phyloP scores from a whole-genome alignment of 495 filamentous ascomycete genomes.

The Aspergillus nidulans region DNA sequence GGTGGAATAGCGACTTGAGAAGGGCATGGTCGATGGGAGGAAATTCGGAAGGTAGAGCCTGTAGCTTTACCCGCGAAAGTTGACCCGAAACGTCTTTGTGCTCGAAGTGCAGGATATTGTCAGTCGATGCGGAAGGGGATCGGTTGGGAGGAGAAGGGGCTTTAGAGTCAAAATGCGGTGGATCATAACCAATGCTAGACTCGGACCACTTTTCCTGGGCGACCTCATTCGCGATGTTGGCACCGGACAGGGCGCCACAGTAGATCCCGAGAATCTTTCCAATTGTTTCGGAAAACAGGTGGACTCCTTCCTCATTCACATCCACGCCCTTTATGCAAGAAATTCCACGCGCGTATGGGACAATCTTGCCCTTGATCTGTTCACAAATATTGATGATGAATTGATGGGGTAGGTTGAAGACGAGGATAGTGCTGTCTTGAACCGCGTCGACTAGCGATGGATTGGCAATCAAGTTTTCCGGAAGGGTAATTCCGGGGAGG shows the following conservation, averaged over 20 bases:
- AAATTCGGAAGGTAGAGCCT: conserved; percentile 70
- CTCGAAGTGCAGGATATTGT: conserved; percentile 56
- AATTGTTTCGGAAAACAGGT: conserved; percentile 92
- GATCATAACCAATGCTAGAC: conserved; percentile 94
- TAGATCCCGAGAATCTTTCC: conserved; percentile 88
- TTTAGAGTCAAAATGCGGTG: conserved; percentile 75
- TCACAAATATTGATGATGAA: conserved; percentile 88
- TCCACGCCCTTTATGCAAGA: conserved; percentile 98
- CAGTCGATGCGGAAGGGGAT: conserved; percentile 51
- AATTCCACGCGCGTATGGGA: conserved; percentile 88
- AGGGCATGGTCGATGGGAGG: conserved; percentile 75
- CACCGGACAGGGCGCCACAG: conserved; percentile 91
- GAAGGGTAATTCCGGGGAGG: conserved; percentile 79
- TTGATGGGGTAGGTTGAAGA: conserved; percentile 98
- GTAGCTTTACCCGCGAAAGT: conserved; percentile 60
- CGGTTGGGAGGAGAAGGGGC: conserved; percentile 62
- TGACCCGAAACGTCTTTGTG: conserved; percentile 63
- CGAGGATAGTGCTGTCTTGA: conserved; percentile 74
- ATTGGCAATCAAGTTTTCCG: conserved; percentile 82
- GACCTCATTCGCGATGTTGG: conserved; percentile 95
- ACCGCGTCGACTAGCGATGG: conserved; percentile 80
- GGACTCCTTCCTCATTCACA: conserved; percentile 74
- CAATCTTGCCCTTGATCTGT: conserved; percentile 78
- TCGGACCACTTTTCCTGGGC: conserved; percentile 94
- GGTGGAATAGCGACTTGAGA: conserved; percentile 82